Evolutionary conservation across 768 basidiomycete genomes (phyloP).

Genomic region (Mycena metata): DNA sequence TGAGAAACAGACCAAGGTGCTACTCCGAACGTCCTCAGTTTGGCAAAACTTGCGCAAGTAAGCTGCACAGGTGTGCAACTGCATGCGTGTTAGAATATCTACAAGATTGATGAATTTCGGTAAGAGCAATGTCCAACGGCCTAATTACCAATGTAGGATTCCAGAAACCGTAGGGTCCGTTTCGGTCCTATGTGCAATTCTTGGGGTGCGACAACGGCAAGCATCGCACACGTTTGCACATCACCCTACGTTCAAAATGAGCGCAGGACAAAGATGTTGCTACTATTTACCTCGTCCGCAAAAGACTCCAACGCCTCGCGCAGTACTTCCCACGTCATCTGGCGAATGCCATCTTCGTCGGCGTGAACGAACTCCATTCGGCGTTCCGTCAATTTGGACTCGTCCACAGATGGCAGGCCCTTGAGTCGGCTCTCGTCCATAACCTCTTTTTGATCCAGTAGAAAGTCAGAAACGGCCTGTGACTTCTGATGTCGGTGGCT

Average conservation of each 20-base stretch:
- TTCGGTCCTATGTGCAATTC: slow-evolving; percentile 66
- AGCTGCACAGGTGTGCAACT: slow-evolving; percentile 76
- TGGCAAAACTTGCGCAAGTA: slow-evolving; percentile 78
- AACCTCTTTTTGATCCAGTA: slow-evolving; percentile 42
- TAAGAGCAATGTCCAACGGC: neutral
- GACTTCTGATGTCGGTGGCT: slow-evolving; percentile 50
- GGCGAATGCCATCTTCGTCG: slow-evolving; percentile 65
- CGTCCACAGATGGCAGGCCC: slow-evolving; percentile 18
- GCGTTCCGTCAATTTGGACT: slow-evolving; percentile 51
- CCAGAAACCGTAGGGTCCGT: slow-evolving; percentile 68
- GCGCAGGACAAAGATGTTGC: neutral
- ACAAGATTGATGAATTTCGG: slow-evolving; percentile 1
- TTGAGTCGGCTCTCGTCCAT: slow-evolving; percentile 28
- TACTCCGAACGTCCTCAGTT: slow-evolving; percentile 63
- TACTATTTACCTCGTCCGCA: slow-evolving; percentile 65
- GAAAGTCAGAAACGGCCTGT: slow-evolving; percentile 46
- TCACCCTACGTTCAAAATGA: slow-evolving; percentile 68
- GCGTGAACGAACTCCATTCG: slow-evolving; percentile 58
- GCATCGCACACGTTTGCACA: slow-evolving; percentile 83
- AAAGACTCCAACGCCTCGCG: slow-evolving; percentile 70
- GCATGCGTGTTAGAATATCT: slow-evolving; percentile 77
- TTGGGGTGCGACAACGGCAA: slow-evolving; percentile 70
- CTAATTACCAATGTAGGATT: slow-evolving; percentile 78
- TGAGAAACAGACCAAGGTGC: slow-evolving; percentile 62
- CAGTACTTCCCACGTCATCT: slow-evolving; percentile 70